Conservation (phyloP, 306 rosid genomes). For the Corylus heterophylla region DNA sequence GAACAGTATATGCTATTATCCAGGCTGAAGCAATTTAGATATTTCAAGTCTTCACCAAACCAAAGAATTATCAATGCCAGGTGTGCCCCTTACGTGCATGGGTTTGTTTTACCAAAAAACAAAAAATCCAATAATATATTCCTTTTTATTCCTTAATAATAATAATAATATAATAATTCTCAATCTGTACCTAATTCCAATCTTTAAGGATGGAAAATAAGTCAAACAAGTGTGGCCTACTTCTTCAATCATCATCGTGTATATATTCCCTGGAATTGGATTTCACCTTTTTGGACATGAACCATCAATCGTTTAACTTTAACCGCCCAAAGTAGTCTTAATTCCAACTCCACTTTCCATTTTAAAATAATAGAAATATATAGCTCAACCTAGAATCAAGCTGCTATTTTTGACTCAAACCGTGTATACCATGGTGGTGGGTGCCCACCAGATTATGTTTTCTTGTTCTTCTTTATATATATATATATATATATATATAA, state of each 20-base stretch:
- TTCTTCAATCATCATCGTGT: conserved; percentile 3
- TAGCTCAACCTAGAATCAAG: no score
- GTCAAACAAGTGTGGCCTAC: neutral
- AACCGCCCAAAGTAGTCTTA: neutral
- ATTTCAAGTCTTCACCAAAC: neutral
- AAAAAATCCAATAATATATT: neutral
- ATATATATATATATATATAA: no score
- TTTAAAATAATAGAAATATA: no score
- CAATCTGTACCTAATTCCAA: neutral
- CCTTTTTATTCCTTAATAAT: neutral
- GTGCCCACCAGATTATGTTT: no score
- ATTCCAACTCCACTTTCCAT: neutral
- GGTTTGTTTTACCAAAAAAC: neutral
- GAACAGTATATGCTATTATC: neutral
- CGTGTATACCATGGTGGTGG: no score
- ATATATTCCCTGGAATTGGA: conserved; percentile 3
- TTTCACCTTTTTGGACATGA: neutral
- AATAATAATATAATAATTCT: neutral
- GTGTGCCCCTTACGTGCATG: conserved; percentile 19
- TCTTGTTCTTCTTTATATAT: no score
- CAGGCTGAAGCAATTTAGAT: neutral
- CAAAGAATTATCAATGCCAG: neutral
- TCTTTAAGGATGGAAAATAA: conserved; percentile 3
- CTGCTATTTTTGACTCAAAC: no score
- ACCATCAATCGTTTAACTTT: neutral